phyloP scores from a whole-genome alignment of 768 basidiomycete species.

The Paxillus involutus region DNA sequence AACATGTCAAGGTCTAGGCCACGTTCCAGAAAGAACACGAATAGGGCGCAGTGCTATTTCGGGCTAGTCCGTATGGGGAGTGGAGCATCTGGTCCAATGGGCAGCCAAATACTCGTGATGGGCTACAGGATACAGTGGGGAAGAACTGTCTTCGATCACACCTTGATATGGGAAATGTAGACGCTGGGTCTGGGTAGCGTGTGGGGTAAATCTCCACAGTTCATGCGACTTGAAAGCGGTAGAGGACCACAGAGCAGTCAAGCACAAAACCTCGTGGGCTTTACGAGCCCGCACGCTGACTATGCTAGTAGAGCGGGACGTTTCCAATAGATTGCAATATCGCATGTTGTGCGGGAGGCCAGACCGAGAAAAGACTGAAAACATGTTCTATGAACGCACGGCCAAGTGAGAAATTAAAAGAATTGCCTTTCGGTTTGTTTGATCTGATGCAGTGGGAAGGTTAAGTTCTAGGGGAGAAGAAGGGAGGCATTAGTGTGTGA shows the following conservation, averaged over 20 bases:
- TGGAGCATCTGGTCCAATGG: constrained; percentile 9
- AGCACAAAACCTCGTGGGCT: constrained; percentile 3
- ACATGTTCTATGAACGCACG: constrained; percentile 3
- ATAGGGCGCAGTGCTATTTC: neutral
- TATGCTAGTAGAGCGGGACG: constrained; percentile 8
- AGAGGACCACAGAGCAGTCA: neutral
- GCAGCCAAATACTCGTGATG: constrained; percentile 3
- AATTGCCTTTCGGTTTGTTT: constrained; percentile 13
- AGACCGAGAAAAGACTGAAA: constrained; percentile 5
- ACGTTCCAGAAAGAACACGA: constrained; percentile 14
- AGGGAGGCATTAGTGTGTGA: neutral
- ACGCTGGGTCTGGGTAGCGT: neutral
- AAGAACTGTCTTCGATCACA: neutral
- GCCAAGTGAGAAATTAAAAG: constrained; percentile 3
- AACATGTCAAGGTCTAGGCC: neutral
- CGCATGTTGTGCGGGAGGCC: constrained; percentile 5
- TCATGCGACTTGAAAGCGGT: neutral
- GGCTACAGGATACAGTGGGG: neutral
- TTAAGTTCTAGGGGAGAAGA: constrained; percentile 8
- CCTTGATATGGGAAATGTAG: neutral
- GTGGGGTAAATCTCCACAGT: constrained; percentile 20
- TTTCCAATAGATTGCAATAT: constrained; percentile 17
- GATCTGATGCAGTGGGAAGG: constrained; percentile 21
- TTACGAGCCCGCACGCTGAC: neutral
- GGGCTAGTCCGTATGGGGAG: constrained; percentile 5